Percentiles rank a stretch among this genome's conserved stretches.
Conservation (phyloP, 2,329 filamentous ascomycete species). For the Didymellaceae sp. region DNA sequence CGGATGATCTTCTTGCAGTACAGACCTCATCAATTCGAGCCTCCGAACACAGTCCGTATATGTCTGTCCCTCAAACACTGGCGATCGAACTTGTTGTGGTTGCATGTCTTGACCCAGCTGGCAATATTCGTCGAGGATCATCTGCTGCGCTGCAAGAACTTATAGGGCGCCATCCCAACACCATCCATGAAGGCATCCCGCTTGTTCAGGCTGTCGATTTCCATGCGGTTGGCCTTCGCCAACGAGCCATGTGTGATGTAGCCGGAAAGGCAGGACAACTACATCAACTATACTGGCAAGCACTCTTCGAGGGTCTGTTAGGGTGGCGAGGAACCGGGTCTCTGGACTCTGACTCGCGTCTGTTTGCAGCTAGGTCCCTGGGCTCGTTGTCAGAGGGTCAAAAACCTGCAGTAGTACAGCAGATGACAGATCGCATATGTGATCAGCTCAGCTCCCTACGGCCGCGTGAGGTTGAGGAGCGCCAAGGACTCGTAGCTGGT, state of each 20-base stretch:
- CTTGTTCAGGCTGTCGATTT: conserved; percentile 93
- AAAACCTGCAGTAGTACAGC: conserved; percentile 43
- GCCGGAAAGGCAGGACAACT: conserved; percentile 72
- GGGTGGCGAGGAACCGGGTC: conserved; percentile 91
- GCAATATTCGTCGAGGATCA: conserved; percentile 90
- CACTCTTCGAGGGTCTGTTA: conserved; percentile 73
- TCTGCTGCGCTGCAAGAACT: conserved; percentile 95
- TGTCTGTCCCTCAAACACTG: conserved; percentile 72
- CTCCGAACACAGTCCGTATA: conserved; percentile 51
- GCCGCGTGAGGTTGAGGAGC: conserved; percentile 69
- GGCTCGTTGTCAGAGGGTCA: conserved; percentile 61
- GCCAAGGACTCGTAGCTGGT: conserved; percentile 70
- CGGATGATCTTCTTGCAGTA: conserved; percentile 73
- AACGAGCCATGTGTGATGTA: conserved; percentile 80
- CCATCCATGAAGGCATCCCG: conserved; percentile 78
- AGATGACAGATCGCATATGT: conserved; percentile 52
- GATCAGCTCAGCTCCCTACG: conserved; percentile 57
- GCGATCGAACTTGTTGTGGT: conserved; percentile 82
- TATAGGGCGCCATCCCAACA: conserved; percentile 89
- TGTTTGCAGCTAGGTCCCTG: conserved; percentile 73
- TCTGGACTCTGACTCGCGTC: conserved; percentile 73
- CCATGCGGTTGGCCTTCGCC: conserved; percentile 86
- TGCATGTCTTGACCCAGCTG: conserved; percentile 85
- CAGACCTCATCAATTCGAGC: conserved; percentile 53
- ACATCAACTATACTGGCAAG: conserved; percentile 67